Evolutionary conservation across 768 basidiomycete species (phyloP).

Genomic region (Trametes gibbosa): DNA sequence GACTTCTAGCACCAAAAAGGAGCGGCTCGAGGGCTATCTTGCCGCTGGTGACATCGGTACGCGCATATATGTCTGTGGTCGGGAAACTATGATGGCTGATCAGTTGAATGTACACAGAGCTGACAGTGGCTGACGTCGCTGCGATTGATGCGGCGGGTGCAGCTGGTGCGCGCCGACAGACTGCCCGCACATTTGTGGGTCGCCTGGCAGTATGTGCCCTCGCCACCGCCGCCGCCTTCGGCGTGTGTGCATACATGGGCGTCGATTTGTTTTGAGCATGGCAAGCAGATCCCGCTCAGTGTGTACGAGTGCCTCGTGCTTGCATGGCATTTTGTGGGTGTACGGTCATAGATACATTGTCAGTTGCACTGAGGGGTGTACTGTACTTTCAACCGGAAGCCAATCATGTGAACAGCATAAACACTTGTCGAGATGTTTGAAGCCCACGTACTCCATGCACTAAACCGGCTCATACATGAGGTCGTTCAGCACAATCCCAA

Average conservation of each 20-base stretch:
- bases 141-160: constrained; percentile 58
- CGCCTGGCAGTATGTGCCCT: constrained; percentile 22
- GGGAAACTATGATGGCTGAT: not conserved
- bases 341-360: not conserved
- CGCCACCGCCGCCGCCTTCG: constrained; percentile 22
- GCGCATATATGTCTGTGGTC: constrained; percentile 6
- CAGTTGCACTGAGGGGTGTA: not conserved
- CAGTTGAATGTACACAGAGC: constrained; percentile 36
- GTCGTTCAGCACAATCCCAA: constrained; percentile 60
- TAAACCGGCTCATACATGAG: constrained; percentile 58
- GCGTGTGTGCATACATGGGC: constrained; percentile 23
- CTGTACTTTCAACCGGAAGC: no score
- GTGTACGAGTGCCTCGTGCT: no score
- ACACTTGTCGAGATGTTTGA: no score
- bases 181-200: constrained; percentile 21
- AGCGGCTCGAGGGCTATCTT: constrained; percentile 65
- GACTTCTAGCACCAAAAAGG: constrained; percentile 68
- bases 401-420: no score
- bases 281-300: not conserved
- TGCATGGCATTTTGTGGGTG: no score
- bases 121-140: constrained; percentile 50
- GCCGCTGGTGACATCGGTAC: constrained; percentile 62
- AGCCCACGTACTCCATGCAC: not conserved
- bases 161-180: constrained; percentile 30
- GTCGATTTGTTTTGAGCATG: constrained; percentile 17